These are phyloP conservation scores for Aspergillus sp. DNA, from an alignment of 2,329 filamentous ascomycete species.

Conservation along the genomic window DNA sequence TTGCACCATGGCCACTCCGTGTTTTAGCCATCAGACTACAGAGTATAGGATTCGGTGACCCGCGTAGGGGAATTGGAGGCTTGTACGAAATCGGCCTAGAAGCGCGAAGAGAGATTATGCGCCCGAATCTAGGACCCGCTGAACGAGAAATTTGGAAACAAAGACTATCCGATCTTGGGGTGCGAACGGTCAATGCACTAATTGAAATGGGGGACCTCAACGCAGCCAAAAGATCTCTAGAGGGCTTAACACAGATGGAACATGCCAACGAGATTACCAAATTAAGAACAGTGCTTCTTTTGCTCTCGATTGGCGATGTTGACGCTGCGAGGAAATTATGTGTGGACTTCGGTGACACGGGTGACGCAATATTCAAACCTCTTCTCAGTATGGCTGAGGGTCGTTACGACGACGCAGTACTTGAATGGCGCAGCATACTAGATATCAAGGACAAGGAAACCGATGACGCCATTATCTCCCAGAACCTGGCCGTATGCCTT, in stretches of 20 bases:
- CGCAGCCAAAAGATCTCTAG: conserved; percentile 73
- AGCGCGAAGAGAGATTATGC: conserved; percentile 62
- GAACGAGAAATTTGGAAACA: conserved; percentile 67
- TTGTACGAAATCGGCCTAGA: conserved; percentile 86
- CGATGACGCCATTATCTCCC: conserved; percentile 68
- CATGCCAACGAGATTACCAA: conserved; percentile 32
- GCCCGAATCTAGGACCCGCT: conserved; percentile 52
- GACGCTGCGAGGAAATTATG: conserved; percentile 63
- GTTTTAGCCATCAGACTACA: conserved; percentile 81
- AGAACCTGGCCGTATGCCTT: conserved; percentile 81
- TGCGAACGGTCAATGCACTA: conserved; percentile 56
- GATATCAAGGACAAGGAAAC: conserved; percentile 45
- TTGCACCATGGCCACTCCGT: conserved; percentile 85
- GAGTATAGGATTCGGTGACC: conserved; percentile 81
- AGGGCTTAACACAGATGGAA: conserved; percentile 50
- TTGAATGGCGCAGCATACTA: conserved; percentile 59
- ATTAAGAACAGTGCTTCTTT: conserved; percentile 61
- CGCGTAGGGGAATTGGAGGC: conserved; percentile 79
- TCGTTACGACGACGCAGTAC: conserved; percentile 64
- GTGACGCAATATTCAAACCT: conserved; percentile 49
- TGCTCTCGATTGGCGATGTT: conserved; percentile 76
- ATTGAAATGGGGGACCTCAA: conserved; percentile 77
- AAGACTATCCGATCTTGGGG: conserved; percentile 72
- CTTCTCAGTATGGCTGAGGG: conserved; percentile 78
- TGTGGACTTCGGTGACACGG: conserved; percentile 39